These are phyloP conservation scores for Nemania sp. DNA, from an alignment of 2,329 filamentous ascomycete species.

Conservation along the genomic window DNA sequence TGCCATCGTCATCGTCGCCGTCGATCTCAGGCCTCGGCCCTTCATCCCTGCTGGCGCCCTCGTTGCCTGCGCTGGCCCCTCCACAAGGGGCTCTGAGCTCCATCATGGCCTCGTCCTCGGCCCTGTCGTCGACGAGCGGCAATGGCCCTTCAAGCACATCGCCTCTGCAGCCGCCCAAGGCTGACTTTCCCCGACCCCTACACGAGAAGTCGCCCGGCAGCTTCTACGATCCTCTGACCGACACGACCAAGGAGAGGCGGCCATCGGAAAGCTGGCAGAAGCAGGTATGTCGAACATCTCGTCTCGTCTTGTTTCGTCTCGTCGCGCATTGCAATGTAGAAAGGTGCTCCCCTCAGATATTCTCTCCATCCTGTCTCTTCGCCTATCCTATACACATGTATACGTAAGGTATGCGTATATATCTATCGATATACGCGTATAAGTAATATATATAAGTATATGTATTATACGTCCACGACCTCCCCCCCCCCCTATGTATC, in stretches of 20 bases:
- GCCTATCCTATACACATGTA: not conserved
- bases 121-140: constrained; percentile 39
- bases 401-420: no score
- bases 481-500: not conserved
- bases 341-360: no score
- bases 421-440: no score
- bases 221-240: constrained; percentile 52
- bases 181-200: constrained; percentile 41
- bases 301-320: not conserved
- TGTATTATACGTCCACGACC: no score
- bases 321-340: not conserved
- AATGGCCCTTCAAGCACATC: constrained; percentile 40
- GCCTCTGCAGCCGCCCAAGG: constrained; percentile 41
- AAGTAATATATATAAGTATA: no score
- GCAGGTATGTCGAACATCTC: constrained; percentile 35
- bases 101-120: constrained; percentile 41
- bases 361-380: not conserved
- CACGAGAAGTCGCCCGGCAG: constrained; percentile 48
- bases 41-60: constrained; percentile 13
- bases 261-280: constrained; percentile 44
- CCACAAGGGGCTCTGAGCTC: constrained; percentile 41
- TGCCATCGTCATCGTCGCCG: constrained; percentile 18
- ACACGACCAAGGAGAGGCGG: constrained; percentile 47
- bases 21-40: constrained; percentile 24
- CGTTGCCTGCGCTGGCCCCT: constrained; percentile 40